These are phyloP conservation scores for Luvunga scandens DNA, from an alignment of 345 rosid genomes.

Conservation along the genomic window DNA sequence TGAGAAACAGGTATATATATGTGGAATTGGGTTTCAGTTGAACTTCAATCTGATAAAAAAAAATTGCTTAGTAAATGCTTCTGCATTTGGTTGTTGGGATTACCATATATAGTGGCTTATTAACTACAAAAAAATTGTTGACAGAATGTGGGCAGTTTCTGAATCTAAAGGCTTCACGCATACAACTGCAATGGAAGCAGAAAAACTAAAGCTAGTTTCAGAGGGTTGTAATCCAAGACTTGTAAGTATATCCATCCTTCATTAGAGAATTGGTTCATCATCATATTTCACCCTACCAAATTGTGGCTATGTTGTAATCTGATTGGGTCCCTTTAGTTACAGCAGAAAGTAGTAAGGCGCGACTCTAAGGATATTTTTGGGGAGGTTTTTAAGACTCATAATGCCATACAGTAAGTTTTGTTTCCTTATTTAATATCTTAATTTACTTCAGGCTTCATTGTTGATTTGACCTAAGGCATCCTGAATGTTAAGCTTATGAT, in stretches of 20 bases:
- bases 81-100: background rate
- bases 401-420: slow-evolving; percentile 74
- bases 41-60: background rate
- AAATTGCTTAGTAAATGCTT: background rate
- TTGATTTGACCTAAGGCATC: slow-evolving; percentile 6
- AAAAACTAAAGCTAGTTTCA: slow-evolving; percentile 63
- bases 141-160: slow-evolving; percentile 74
- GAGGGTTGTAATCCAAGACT: slow-evolving; percentile 70
- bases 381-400: slow-evolving; percentile 70
- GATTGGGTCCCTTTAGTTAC: slow-evolving; percentile 41
- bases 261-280: background rate
- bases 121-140: slow-evolving; percentile 11
- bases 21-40: background rate
- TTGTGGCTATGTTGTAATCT: slow-evolving; percentile 26
- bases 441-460: background rate
- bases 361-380: slow-evolving; percentile 64
- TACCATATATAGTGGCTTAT: slow-evolving; percentile 12
- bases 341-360: slow-evolving; percentile 65
- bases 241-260: slow-evolving; percentile 45
- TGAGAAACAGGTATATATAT: background rate
- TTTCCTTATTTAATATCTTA: background rate
- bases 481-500: slow-evolving; percentile 13
- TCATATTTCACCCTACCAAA: slow-evolving; percentile 6
- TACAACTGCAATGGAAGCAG: slow-evolving; percentile 66
- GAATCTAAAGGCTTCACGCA: slow-evolving; percentile 60